Base-by-base conservation (phyloP, 2,329 filamentous ascomycete genomes). In the Emmonsiellopsis sp. region DNA sequence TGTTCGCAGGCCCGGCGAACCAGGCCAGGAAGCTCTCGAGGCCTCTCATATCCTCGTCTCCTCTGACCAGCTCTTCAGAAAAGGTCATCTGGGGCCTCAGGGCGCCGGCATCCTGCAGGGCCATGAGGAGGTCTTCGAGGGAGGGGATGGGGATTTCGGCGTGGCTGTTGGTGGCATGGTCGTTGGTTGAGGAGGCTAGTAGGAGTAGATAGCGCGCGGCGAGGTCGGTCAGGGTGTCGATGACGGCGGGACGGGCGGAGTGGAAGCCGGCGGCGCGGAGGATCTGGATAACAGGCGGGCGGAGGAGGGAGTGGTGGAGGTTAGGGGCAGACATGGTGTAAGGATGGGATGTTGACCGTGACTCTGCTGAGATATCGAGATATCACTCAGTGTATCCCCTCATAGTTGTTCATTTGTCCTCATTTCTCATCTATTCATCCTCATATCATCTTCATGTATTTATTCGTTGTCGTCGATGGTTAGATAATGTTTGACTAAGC, bases 221-320 rank as follows among this genome's bases (percentile, higher is more conserved):
- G 7, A 97, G 79, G 70, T 96, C 90, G 11, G 89, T 87, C n/a
- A 96, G 70, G 8, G 87, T 85, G 72, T 97, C 91, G 54, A 96
- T 77, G 6, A 94, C 90, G 3, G 86, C 85, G 1, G 89, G 85
- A 52, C 84, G 84, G 50, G 89, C 87, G 42, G 85, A 79, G 68
- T 94, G 88, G 73, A 94, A 97, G 67, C 92, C 92, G 26, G 89
- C 86, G 32, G 91, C 89, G 65, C 92, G 89, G 50, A 97, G 83
- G 63, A 95, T 92, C 71, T 96, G 90, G 54, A 97, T 82, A 56
- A 96, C 82, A 47, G 85, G 85, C 1, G 92, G 92, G 42, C 90
- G 89, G 54, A 97, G 79, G 58, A 95, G 84, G 56, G 87, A 85
- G 70, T 89, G 85, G 73, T 86, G 80, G 48, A 87, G 75, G 57